Evolutionary conservation across 2,329 filamentous ascomycete species (phyloP), one percentile per base, ranked within the genome.

Genomic region (Aspergillus viridinutans): DNA sequence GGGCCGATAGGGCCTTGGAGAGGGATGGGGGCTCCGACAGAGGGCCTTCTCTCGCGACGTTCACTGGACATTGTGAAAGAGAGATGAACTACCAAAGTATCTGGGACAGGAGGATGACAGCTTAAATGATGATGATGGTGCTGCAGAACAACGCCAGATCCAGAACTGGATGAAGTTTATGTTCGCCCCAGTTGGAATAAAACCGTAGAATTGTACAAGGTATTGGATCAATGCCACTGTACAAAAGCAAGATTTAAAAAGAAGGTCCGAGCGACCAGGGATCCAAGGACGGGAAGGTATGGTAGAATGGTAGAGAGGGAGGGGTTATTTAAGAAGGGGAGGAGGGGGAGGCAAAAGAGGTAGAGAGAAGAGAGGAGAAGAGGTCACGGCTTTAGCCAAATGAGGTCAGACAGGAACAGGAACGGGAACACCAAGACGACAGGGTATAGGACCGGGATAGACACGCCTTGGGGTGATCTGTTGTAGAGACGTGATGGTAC

Each of bases 1-100:
- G 92, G 91, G n/a, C 89, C 89, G 56, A 97, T 85, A 20, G 90
- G 88, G 63, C 92, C 92, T 74, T 90, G 83, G 61, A 97, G 87
- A 62, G 90, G 85, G 66, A 97, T 87, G 49, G 92, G 92, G 66
- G 90, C 90, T 64, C 89, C 86, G 57, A 84, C 88, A 21, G 91
- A 96, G 57, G 90, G 91, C 64, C 85, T 89, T 66, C 92, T 88
- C 81, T 96, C 87, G 63, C 90, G 84, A 43, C 64, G 65, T 43
- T 62, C 58, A 50, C 63, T 60, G 52, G 66, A 47, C 62, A 73
- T 70, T 43, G 65, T 62, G 38, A 21, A 32, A 29, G 38, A 35
- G 54, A 28, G 45, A 45, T 53, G 25, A 40, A 21, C 32, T 38
- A 51, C 21, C 40, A 55, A 38, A 7, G 32, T 17, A 38, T 7